phyloP scores from a whole-genome alignment of 441 rosid genomes.

The Bruguiera hainesii region DNA sequence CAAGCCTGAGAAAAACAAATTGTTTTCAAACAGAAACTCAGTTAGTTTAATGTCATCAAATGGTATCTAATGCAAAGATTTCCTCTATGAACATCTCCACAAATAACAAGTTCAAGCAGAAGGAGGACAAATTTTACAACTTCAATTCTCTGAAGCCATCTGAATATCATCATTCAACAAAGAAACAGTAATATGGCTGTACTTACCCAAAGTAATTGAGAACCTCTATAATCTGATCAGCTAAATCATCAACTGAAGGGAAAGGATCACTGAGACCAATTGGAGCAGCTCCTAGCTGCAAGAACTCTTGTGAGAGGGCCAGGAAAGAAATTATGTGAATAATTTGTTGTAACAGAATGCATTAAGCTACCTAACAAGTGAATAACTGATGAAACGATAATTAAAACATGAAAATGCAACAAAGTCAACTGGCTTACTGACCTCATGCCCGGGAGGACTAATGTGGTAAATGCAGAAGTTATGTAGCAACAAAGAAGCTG shows the following conservation, averaged over 20 bases:
- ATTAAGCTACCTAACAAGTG: constrained; percentile 22
- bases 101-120: neutral
- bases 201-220: constrained; percentile 79
- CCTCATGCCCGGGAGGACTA: constrained; percentile 94
- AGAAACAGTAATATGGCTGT: constrained; percentile 1
- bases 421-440: constrained; percentile 35
- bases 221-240: constrained; percentile 81
- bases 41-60: constrained; percentile 6
- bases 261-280: constrained; percentile 43
- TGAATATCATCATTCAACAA: neutral
- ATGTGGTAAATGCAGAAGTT: constrained; percentile 92
- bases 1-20: constrained; percentile 52
- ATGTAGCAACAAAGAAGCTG: constrained; percentile 80
- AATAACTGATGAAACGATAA: constrained; percentile 14
- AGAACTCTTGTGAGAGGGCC: constrained; percentile 57
- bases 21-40: constrained; percentile 20
- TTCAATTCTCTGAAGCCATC: neutral
- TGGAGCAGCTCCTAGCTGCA: constrained; percentile 91
- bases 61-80: neutral
- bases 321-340: constrained; percentile 37
- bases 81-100: neutral
- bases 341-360: constrained; percentile 22
- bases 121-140: neutral
- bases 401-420: constrained; percentile 3
- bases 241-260: constrained; percentile 75